Conservation (phyloP, 805 yeast species). For the Pichia thaimueangensis region DNA sequence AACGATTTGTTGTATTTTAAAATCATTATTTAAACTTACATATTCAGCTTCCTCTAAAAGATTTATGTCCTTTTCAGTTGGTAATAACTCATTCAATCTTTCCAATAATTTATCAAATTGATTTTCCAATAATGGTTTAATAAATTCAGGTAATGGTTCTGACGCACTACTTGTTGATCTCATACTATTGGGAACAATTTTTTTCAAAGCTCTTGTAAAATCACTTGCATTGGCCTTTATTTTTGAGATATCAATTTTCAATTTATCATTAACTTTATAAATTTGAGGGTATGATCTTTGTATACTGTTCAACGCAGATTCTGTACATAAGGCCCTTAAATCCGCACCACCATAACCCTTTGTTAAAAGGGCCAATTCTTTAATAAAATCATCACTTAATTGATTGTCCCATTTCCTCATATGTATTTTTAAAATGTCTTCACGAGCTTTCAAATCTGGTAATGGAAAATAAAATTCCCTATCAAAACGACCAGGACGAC, state of each 20-base stretch:
- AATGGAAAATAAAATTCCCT: constrained; percentile 94
- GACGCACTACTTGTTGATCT: constrained; percentile 67
- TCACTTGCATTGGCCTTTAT: constrained; percentile 76
- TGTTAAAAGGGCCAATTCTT: constrained; percentile 68
- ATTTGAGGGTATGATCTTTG: constrained; percentile 93
- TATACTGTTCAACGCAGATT: constrained; percentile 87
- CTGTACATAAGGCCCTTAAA: constrained; percentile 87
- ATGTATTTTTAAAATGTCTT: constrained; percentile 74
- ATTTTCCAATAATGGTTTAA: constrained; percentile 55
- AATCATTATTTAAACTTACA: constrained; percentile 52
- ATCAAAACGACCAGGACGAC: constrained; percentile 96
- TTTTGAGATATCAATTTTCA: constrained; percentile 61
- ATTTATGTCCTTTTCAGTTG: constrained; percentile 48
- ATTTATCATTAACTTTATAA: constrained; percentile 66
- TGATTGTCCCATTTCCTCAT: constrained; percentile 87
- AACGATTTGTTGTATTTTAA: constrained; percentile 59
- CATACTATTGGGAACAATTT: constrained; percentile 88
- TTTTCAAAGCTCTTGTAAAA: constrained; percentile 77
- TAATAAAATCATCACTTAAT: constrained; percentile 48
- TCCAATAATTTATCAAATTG: constrained; percentile 41
- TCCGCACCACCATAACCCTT: constrained; percentile 99
- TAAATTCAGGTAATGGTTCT: constrained; percentile 69
- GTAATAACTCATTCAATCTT: constrained; percentile 53
- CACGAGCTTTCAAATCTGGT: constrained; percentile 76
- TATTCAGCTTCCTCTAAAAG: constrained; percentile 65